Percentiles rank a stretch among this genome's conserved stretches.
These are phyloP conservation scores for Chrysanthemum seticuspe DNA, from an alignment of 129 eudicot species.

Conservation along the genomic window DNA sequence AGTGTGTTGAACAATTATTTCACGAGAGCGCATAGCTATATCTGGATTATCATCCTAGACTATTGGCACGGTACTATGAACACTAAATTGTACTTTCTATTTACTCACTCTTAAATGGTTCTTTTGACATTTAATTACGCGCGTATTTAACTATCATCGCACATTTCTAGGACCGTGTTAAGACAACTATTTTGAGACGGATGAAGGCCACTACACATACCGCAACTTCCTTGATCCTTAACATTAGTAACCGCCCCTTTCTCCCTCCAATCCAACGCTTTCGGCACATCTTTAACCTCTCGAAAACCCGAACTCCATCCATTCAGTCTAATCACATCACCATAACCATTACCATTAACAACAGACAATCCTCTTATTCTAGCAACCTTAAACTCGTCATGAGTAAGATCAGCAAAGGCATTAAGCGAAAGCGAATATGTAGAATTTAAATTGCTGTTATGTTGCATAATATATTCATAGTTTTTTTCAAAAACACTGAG, in stretches of 20 bases:
- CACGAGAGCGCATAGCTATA: too few relatives aligned
- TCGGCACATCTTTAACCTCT: slow-evolving; percentile 32
- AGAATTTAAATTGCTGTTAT: slow-evolving; percentile 45
- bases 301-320: slow-evolving; percentile 27
- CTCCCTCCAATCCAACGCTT: slow-evolving; percentile 81
- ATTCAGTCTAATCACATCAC: slow-evolving; percentile 50
- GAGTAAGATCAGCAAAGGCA: slow-evolving; percentile 92
- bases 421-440: slow-evolving; percentile 64
- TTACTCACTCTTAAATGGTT: too few relatives aligned
- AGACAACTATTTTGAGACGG: not conserved
- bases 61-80: too few relatives aligned
- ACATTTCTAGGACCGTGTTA: too few relatives aligned
- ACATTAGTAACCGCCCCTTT: slow-evolving; percentile 90
- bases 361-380: slow-evolving; percentile 48
- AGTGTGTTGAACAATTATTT: too few relatives aligned
- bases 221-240: slow-evolving; percentile 95
- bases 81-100: too few relatives aligned
- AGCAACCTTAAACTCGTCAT: slow-evolving; percentile 71
- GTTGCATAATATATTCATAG: slow-evolving; percentile 49
- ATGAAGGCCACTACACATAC: slow-evolving; percentile 37
- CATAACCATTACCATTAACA: slow-evolving; percentile 21
- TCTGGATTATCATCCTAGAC: too few relatives aligned
- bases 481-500: slow-evolving; percentile 61
- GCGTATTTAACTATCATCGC: too few relatives aligned
- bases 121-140: too few relatives aligned